Conservation (phyloP, 176 grass and related monocot species). For the Tuctoria greenei region DNA sequence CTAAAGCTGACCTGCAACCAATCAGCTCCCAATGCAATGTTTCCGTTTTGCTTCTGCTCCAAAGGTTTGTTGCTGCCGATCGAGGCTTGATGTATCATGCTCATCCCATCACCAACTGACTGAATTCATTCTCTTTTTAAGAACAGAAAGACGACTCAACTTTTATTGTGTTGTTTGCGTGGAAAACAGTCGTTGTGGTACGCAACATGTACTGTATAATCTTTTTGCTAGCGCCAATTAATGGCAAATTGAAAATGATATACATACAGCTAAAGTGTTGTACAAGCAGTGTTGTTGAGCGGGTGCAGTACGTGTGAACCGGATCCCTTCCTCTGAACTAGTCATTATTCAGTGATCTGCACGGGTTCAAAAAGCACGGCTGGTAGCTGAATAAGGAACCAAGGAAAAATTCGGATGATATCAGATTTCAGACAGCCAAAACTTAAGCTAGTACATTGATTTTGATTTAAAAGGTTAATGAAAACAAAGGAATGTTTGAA, state of each 20-base stretch:
- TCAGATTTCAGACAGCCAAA: no score
- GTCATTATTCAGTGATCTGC: no score
- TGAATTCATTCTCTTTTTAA: no score
- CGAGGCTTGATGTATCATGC: background rate
- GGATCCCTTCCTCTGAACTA: no score
- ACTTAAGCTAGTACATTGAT: no score
- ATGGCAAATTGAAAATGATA: background rate
- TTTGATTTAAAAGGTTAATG: background rate
- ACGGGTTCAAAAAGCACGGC: background rate
- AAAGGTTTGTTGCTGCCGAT: background rate
- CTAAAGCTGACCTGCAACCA: constrained; percentile 29
- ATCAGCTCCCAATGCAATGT: constrained; percentile 4
- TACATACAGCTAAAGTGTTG: background rate
- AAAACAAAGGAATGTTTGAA: no score
- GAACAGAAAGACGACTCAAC: no score
- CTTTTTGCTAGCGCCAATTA: background rate
- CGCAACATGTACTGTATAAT: background rate
- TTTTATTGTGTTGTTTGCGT: background rate
- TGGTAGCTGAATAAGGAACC: background rate
- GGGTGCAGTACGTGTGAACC: no score
- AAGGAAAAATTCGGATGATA: no score
- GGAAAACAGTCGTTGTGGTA: background rate
- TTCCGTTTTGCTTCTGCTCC: constrained; percentile 21
- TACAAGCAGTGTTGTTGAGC: background rate
- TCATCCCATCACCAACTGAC: background rate